These are phyloP conservation scores for Carnegiea gigantea DNA, from an alignment of 179 eudicot genomes.

Conservation along the genomic window DNA sequence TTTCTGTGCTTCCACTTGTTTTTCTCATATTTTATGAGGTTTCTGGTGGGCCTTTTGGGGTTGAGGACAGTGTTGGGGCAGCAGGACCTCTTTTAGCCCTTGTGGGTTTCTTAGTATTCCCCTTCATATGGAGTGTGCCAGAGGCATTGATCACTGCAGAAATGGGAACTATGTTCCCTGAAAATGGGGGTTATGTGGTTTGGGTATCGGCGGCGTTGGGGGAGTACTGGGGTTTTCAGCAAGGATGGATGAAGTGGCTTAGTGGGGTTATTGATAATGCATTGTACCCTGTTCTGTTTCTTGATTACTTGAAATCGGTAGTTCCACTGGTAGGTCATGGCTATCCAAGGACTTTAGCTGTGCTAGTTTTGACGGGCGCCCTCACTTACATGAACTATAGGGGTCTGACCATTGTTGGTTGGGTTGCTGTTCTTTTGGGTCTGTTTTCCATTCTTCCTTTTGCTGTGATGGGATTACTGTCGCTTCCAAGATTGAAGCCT, in stretches of 20 bases:
- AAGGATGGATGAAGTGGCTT: constrained; percentile 59
- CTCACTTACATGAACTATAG: constrained; percentile 46
- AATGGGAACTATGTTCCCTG: constrained; percentile 55
- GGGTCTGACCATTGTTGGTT: constrained; percentile 46
- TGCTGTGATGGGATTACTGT: constrained; percentile 35
- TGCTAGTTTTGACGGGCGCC: constrained; percentile 26
- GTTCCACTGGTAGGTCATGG: constrained; percentile 43
- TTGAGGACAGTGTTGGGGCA: constrained; percentile 47
- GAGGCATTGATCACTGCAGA: constrained; percentile 55
- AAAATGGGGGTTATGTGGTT: constrained; percentile 52
- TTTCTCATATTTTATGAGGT: constrained; percentile 54
- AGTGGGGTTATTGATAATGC: constrained; percentile 56
- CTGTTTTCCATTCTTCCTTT: constrained; percentile 41
- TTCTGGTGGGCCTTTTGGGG: constrained; percentile 51
- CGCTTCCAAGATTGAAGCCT: constrained; percentile 39
- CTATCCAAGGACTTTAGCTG: constrained; percentile 33
- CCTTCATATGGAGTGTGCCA: constrained; percentile 48
- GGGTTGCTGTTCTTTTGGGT: constrained; percentile 45
- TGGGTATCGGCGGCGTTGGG: constrained; percentile 56
- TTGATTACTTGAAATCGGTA: constrained; percentile 43
- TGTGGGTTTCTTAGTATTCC: constrained; percentile 42
- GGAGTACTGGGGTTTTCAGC: constrained; percentile 51
- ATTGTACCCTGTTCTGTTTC: constrained; percentile 45
- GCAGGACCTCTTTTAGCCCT: constrained; percentile 50
- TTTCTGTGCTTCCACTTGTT: constrained; percentile 44